Base-by-base conservation (phyloP, 805 yeast species). In the Candida arabinofermentans region DNA sequence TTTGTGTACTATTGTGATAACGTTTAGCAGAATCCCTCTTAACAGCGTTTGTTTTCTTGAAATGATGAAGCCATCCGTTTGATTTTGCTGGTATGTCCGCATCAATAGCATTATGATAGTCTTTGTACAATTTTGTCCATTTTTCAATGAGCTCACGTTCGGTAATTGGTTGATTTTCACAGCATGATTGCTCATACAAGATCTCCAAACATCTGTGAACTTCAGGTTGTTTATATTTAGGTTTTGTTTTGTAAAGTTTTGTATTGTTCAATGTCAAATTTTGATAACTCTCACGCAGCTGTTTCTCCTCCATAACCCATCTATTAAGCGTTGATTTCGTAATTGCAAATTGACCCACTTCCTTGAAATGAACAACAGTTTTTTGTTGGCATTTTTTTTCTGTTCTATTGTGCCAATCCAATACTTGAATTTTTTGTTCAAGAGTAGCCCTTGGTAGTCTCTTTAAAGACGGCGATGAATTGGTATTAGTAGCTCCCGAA, bases 1-100 rank as follows among this genome's bases (percentile, higher is more conserved):
- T 32, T 12, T 47, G 52, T 4, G 42, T 24, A 18, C 51, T 44
- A 10, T 40, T 41, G 40, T 59, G 55, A 37, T 61, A 64, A 1
- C 41, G 29, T 12, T 44, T 37, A 7, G 66, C 65, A 16, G 61
- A 41, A 5, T 59, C 57, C 27, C 55, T 46, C 40, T 60, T 61
- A 2, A 53, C 36, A 5, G 54, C 38, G 44, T 62, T 58, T 31
- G 60, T 53, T 36, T 54, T 56, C 39, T 64, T 67, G 54, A 69
- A 69, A 46, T 66, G 65, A 34, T 65, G 64, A 5, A 69, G 41
- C 73, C 72, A 69, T 0, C 73, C 74, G 44, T 66, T 66, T 1
- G 70, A 61, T 43, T 63, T 63, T 5, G 48, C 44, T 6, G 49
- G 46, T 12, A 39, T 30, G 14, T 42, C 38, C 10, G 42, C 40